A percentile compares a stretch with the other conserved stretches of the same genome.
phyloP scores from a whole-genome alignment of 2,329 filamentous ascomycete genomes.

The Neonectria magnoliae region DNA sequence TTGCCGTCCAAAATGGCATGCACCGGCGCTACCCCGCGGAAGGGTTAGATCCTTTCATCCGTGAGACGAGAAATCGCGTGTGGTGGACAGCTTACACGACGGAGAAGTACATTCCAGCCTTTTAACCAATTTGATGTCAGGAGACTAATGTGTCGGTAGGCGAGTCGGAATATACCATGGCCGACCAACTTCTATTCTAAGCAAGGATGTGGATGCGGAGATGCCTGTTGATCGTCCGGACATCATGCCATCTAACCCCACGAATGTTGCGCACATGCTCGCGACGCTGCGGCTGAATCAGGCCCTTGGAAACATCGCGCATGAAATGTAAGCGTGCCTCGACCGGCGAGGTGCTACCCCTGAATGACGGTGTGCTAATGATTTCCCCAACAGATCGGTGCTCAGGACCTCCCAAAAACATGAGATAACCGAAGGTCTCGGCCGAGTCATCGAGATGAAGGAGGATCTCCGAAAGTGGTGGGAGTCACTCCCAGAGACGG shows the following conservation, averaged over 20 bases:
- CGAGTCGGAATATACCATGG: conserved; percentile 67
- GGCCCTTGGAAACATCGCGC: conserved; percentile 48
- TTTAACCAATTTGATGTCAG: background rate
- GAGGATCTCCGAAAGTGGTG: conserved; percentile 52
- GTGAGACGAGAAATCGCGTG: conserved; percentile 64
- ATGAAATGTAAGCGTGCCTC: conserved; percentile 50
- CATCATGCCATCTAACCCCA: conserved; percentile 53
- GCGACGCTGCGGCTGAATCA: conserved; percentile 53
- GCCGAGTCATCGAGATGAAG: conserved; percentile 49
- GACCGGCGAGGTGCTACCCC: background rate
- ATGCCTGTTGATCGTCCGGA: conserved; percentile 58
- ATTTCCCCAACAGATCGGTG: conserved; percentile 41
- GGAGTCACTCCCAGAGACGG: conserved; percentile 48
- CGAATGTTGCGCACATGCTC: conserved; percentile 58
- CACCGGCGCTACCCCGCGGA: conserved; percentile 61
- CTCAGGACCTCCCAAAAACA: conserved; percentile 47
- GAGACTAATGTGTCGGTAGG: conserved; percentile 45
- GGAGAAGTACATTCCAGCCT: conserved; percentile 56
- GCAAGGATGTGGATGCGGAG: conserved; percentile 63
- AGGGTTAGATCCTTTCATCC: conserved; percentile 57
- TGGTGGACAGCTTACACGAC: conserved; percentile 68
- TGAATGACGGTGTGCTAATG: conserved; percentile 18
- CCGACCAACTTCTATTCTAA: conserved; percentile 62
- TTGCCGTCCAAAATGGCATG: conserved; percentile 70
- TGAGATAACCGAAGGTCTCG: conserved; percentile 46